Percentiles rank a stretch among this genome's conserved stretches.
Evolutionary conservation across 2,329 filamentous ascomycete genomes (phyloP).

Genomic region (Fusarium domesticum): DNA sequence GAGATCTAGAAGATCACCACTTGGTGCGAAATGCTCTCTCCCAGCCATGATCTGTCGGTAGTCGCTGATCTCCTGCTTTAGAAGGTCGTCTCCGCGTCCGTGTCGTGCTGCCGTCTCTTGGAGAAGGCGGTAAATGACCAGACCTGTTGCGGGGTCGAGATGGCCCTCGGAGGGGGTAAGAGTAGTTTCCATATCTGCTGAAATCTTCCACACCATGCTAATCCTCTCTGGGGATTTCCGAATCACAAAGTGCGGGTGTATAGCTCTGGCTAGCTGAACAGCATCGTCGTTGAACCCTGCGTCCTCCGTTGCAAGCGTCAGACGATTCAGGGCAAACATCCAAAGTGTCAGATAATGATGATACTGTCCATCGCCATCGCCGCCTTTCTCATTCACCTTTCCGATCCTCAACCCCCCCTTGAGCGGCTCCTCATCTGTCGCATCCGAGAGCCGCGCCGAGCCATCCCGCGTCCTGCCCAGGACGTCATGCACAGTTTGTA

Average conservation of each 20-base stretch:
- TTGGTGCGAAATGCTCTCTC: slow-evolving; percentile 43
- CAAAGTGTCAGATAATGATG: slow-evolving; percentile 60
- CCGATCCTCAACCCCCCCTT: slow-evolving; percentile 57
- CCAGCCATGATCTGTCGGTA: slow-evolving; percentile 48
- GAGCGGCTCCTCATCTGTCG: slow-evolving; percentile 50
- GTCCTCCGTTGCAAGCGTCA: slow-evolving; percentile 47
- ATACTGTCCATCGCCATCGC: slow-evolving; percentile 58
- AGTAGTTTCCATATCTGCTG: slow-evolving; percentile 44
- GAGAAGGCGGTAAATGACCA: slow-evolving; percentile 48
- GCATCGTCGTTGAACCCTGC: slow-evolving; percentile 48
- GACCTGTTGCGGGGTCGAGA: slow-evolving; percentile 55
- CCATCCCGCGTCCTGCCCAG: slow-evolving; percentile 53
- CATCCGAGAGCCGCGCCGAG: slow-evolving; percentile 44
- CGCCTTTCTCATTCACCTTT: slow-evolving; percentile 46
- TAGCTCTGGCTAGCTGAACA: slow-evolving; percentile 48
- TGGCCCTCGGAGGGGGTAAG: slow-evolving; percentile 53
- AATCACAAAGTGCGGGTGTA: slow-evolving; percentile 51
- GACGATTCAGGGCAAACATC: slow-evolving; percentile 60
- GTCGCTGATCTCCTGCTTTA: slow-evolving; percentile 50
- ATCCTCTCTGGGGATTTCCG: slow-evolving; percentile 11
- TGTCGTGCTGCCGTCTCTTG: slow-evolving; percentile 38
- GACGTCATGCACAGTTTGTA: slow-evolving; percentile 49
- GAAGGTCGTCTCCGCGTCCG: slow-evolving; percentile 27
- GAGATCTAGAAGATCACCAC: slow-evolving; percentile 52
- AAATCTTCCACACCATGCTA: slow-evolving; percentile 56